Conservation (phyloP, 108 stramenopile species). For the Skeletonema costatum region DNA sequence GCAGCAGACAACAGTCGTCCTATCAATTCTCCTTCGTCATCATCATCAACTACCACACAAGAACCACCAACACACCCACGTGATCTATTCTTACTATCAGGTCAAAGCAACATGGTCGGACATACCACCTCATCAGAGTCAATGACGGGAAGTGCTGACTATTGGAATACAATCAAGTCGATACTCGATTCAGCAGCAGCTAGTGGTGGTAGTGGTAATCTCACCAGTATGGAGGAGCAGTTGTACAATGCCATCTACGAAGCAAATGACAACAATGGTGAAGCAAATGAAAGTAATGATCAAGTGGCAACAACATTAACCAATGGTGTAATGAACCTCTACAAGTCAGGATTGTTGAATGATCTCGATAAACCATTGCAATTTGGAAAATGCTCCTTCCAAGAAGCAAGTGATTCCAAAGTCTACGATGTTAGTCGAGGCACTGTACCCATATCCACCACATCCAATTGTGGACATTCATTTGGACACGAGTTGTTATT, state of each 20-base stretch:
- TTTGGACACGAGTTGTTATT: conserved; percentile 22
- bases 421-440: neutral
- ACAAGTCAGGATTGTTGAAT: neutral
- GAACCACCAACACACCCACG: neutral
- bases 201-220: neutral
- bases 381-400: neutral
- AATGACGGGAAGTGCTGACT: neutral
- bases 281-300: too few species aligned
- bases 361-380: neutral
- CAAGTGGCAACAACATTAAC: neutral
- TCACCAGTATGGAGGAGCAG: neutral
- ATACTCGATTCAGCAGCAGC: neutral
- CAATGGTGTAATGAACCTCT: neutral
- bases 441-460: neutral
- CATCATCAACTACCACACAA: neutral
- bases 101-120: conserved; percentile 9
- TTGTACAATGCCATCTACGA: neutral
- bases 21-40: neutral
- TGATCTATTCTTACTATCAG: conserved; percentile 9
- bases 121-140: neutral
- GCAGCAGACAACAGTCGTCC: too few species aligned
- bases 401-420: neutral
- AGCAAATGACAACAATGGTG: too few species aligned
- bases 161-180: neutral
- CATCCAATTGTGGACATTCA: neutral